phyloP scores from a whole-genome alignment of 2,329 filamentous ascomycete genomes.

The Botryotinia narcissicola region DNA sequence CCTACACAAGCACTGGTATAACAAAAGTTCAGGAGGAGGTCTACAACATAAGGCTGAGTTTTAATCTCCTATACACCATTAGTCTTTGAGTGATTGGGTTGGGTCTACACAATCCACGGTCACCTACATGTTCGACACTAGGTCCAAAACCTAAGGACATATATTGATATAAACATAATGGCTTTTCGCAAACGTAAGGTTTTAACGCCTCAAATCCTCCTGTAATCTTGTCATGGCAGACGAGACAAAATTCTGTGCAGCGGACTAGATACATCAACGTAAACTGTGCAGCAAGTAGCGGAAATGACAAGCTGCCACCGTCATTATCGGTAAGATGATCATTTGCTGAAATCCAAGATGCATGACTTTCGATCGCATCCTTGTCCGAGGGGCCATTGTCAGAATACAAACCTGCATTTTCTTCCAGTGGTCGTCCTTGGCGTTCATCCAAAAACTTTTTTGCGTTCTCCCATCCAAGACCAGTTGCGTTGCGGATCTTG shows the following conservation, averaged over 20 bases:
- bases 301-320: conserved; percentile 46
- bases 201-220: conserved; percentile 68
- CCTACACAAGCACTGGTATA: conserved; percentile 48
- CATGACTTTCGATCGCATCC: conserved; percentile 17
- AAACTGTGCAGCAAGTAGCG: conserved; percentile 68
- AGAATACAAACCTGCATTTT: conserved; percentile 22
- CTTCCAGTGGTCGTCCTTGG: conserved; percentile 30
- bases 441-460: conserved; percentile 40
- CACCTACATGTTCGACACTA: conserved; percentile 64
- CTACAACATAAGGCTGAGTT: conserved; percentile 76
- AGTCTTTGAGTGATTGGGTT: background rate
- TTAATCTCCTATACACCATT: conserved; percentile 59
- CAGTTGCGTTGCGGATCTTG: conserved; percentile 52
- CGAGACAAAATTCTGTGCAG: conserved; percentile 83
- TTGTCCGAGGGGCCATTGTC: conserved; percentile 19
- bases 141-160: conserved; percentile 82
- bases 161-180: conserved; percentile 82
- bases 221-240: conserved; percentile 71
- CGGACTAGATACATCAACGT: conserved; percentile 71
- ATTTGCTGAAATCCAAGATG: conserved; percentile 32
- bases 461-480: conserved; percentile 65
- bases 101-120: background rate
- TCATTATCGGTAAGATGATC: conserved; percentile 37
- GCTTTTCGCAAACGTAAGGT: conserved; percentile 73
- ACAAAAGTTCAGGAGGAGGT: conserved; percentile 80